Percentiles rank a stretch among this genome's conserved stretches.
Evolutionary conservation across 2,329 filamentous ascomycete species (phyloP).

Genomic region (Aspergillus sp.): DNA sequence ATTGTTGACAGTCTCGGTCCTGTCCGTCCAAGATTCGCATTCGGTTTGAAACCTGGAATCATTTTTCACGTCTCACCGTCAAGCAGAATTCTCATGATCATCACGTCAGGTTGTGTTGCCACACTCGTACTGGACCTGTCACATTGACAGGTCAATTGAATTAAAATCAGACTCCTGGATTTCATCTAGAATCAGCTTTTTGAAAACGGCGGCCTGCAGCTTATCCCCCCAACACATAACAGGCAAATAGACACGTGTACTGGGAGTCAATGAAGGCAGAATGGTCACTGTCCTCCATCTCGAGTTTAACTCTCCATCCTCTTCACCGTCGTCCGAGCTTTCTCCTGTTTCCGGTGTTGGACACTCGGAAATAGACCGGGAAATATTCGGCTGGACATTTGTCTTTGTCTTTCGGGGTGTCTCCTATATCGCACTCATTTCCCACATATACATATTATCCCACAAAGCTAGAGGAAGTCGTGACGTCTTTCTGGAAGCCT

Average conservation of each 20-base stretch:
- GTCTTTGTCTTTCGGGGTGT: background rate
- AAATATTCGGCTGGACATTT: no score
- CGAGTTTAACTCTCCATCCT: background rate
- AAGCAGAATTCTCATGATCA: background rate
- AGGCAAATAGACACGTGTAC: background rate
- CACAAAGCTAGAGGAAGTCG: slow-evolving; percentile 1
- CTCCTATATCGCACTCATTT: slow-evolving; percentile 1
- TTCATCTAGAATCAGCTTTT: slow-evolving; percentile 1
- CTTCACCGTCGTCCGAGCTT: background rate
- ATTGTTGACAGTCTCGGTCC: no score
- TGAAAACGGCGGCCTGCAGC: slow-evolving; percentile 2
- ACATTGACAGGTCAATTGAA: background rate
- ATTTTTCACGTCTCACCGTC: background rate
- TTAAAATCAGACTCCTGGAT: background rate
- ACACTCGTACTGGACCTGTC: background rate
- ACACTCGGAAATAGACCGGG: no score
- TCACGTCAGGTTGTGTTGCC: background rate
- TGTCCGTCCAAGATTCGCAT: no score
- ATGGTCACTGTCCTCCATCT: background rate
- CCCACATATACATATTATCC: slow-evolving; percentile 3
- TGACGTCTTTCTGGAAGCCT: slow-evolving; percentile 2
- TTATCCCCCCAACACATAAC: slow-evolving; percentile 4
- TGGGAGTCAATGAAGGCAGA: slow-evolving; percentile 1
- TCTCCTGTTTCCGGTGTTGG: no score
- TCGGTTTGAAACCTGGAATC: no score